phyloP scores from a whole-genome alignment of 129 eudicot genomes.

The Heracleum sosnowskyi region DNA sequence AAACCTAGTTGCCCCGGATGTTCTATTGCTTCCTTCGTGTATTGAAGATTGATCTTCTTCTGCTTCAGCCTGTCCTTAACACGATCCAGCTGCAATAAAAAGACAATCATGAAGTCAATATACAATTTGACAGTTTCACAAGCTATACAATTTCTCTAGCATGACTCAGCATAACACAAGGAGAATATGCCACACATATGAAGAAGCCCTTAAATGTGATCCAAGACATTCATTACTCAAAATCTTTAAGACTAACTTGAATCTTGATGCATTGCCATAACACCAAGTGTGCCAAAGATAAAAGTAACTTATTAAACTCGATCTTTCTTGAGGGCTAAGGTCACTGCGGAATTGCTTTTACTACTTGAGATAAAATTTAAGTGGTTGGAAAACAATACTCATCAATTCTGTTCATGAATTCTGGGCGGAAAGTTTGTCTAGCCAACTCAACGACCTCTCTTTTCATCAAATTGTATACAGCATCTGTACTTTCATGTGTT shows the following conservation, averaged over 20 bases:
- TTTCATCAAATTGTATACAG: constrained; percentile 75
- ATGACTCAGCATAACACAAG: not conserved
- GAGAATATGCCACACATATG: not conserved
- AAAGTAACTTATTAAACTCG: no score
- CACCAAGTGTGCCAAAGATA: not conserved
- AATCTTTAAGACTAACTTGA: not conserved
- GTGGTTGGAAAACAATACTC: constrained; percentile 96
- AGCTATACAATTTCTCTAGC: not conserved
- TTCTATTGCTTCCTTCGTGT: constrained; percentile 56
- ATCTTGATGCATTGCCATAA: not conserved
- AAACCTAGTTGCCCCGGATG: constrained; percentile 62
- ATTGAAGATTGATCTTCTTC: constrained; percentile 62
- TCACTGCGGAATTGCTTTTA: not conserved
- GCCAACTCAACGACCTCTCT: constrained; percentile 85
- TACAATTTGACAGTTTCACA: not conserved
- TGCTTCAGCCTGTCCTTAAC: constrained; percentile 75
- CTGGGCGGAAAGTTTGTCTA: constrained; percentile 78
- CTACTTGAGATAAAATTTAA: constrained; percentile 1
- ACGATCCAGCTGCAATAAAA: constrained; percentile 60
- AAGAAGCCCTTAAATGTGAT: not conserved
- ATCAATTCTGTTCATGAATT: constrained; percentile 89
- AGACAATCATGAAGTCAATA: not conserved
- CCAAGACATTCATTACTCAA: not conserved
- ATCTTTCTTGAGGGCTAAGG: not conserved
- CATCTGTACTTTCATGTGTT: constrained; percentile 54